Base-by-base conservation (phyloP, 495 filamentous ascomycete species). In the Geopyxis carbonaria region DNA sequence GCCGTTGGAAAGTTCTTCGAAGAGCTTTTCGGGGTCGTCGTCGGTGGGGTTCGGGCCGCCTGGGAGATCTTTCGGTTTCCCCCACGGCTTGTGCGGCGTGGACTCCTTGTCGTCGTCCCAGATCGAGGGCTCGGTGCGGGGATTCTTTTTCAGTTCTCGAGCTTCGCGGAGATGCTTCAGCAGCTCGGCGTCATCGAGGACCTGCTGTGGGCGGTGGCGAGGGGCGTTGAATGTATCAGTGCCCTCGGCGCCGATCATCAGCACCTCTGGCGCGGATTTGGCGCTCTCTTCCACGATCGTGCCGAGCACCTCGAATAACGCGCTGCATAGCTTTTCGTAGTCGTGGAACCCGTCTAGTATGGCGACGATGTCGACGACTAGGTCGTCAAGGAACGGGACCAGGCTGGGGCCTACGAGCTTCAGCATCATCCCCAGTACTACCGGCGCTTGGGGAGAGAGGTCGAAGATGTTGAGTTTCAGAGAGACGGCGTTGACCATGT, bases 381-480 rank as follows among this genome's bases (percentile, higher is more conserved):
- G 69, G 54, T 99, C 89, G 48, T 95, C 91, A 15, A 99, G 61
- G 54, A 81, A 95, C 0, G 86, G 84, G 18, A 95, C 65, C 5
- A 99, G 60, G 22, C 63, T 65, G 6, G 82, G 75, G 5, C 91
- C 89, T 31, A 82, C 80, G 22, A 99, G 64, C 18, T 70, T 75
- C 38, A 95, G 68, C 80, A 99, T 89, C 85, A 99, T 94, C 7
- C 79, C 67, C 10, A 99, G 63, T 0, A 95, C 91, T 47, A 82
- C 77, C 11, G 86, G 85, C 7, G 84, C 82, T 41, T 91, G 77
- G 2, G 87, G 87, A 0, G 83, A 87, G 38, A 94, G 73, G 38
- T 94, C 83, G 50, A 92, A 82, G 0, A 74, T 83, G 46, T 92
- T 93, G 20, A 99, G 66, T 42, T 87, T 82, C 16, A 94, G 61